These are phyloP conservation scores for Lophium mytilinum DNA, from an alignment of 495 filamentous ascomycete species.

Conservation along the genomic window DNA sequence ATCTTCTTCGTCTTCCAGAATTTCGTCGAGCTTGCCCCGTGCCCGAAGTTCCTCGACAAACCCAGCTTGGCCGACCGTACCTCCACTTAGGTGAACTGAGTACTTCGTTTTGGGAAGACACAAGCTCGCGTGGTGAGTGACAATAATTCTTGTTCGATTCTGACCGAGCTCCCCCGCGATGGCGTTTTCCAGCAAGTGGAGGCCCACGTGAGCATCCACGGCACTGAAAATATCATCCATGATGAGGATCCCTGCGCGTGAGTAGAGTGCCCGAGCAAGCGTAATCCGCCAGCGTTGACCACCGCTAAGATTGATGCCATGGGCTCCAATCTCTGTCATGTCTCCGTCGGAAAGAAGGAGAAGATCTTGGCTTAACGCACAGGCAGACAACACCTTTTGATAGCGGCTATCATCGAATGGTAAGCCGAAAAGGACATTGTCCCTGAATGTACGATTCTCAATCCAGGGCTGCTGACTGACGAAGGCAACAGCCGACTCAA, in stretches of 20 bases:
- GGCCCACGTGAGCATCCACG: slow-evolving; percentile 62
- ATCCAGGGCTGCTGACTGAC: slow-evolving; percentile 43
- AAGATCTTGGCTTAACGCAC: slow-evolving; percentile 57
- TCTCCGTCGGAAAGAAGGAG: slow-evolving; percentile 58
- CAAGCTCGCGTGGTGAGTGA: slow-evolving; percentile 73
- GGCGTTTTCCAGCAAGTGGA: slow-evolving; percentile 67
- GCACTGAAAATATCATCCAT: slow-evolving; percentile 81
- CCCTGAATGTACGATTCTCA: slow-evolving; percentile 43
- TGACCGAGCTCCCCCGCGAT: slow-evolving; percentile 58
- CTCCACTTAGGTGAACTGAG: slow-evolving; percentile 60
- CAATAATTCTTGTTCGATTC: slow-evolving; percentile 69
- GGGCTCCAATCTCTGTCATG: slow-evolving; percentile 60
- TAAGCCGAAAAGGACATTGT: slow-evolving; percentile 52
- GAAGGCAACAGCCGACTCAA: slow-evolving; percentile 5
- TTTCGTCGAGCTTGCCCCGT: slow-evolving; percentile 47
- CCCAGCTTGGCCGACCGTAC: slow-evolving; percentile 54
- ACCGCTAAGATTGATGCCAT: slow-evolving; percentile 77
- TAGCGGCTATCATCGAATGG: slow-evolving; percentile 42
- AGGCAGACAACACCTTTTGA: slow-evolving; percentile 51
- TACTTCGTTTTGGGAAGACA: slow-evolving; percentile 64
- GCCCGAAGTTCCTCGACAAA: slow-evolving; percentile 48
- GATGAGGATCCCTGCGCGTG: slow-evolving; percentile 67
- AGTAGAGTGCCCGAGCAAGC: slow-evolving; percentile 72
- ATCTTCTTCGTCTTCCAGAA: slow-evolving; percentile 50
- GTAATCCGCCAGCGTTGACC: slow-evolving; percentile 78